Conservation (phyloP, 2,329 filamentous ascomycete species). For the Aspergillus luchuensis region DNA sequence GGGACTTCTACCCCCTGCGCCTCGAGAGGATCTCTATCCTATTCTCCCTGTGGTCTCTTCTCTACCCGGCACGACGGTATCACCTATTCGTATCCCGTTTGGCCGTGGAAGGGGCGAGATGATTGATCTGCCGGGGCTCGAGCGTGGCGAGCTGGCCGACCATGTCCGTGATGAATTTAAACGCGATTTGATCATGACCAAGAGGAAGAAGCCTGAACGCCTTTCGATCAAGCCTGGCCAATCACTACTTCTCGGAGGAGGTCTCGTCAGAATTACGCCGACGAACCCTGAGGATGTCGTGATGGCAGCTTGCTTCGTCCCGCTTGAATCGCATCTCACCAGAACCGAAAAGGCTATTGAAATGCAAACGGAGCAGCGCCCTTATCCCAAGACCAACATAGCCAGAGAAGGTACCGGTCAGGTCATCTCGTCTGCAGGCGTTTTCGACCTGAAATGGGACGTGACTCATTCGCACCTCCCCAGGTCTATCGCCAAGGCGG, state of each 20-base stretch:
- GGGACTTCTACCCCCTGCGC: conserved; percentile 73
- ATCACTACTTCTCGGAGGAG: conserved; percentile 81
- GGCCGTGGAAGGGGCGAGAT: conserved; percentile 84
- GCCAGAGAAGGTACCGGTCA: conserved; percentile 59
- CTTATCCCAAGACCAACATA: conserved; percentile 65
- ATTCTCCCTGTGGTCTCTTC: conserved; percentile 83
- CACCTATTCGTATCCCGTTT: conserved; percentile 89
- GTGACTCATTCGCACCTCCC: conserved; percentile 79
- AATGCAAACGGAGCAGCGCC: conserved; percentile 66
- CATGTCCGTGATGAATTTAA: conserved; percentile 70
- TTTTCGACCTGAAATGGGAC: conserved; percentile 74
- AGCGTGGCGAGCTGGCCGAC: conserved; percentile 70
- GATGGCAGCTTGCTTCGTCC: conserved; percentile 83
- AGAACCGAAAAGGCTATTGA: conserved; percentile 75
- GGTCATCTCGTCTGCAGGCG: conserved; percentile 69
- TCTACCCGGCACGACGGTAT: conserved; percentile 89
- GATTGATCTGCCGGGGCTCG: conserved; percentile 86
- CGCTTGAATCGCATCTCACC: conserved; percentile 74
- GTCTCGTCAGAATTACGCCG: conserved; percentile 85
- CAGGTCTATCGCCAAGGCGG: conserved; percentile 66
- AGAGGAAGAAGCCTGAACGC: conserved; percentile 72
- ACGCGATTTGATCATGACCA: conserved; percentile 73
- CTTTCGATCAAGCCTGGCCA: conserved; percentile 71
- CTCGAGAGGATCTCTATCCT: conserved; percentile 73
- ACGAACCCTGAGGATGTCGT: conserved; percentile 65